phyloP scores from a whole-genome alignment of 305 asterid genomes.

The Withania somnifera region DNA sequence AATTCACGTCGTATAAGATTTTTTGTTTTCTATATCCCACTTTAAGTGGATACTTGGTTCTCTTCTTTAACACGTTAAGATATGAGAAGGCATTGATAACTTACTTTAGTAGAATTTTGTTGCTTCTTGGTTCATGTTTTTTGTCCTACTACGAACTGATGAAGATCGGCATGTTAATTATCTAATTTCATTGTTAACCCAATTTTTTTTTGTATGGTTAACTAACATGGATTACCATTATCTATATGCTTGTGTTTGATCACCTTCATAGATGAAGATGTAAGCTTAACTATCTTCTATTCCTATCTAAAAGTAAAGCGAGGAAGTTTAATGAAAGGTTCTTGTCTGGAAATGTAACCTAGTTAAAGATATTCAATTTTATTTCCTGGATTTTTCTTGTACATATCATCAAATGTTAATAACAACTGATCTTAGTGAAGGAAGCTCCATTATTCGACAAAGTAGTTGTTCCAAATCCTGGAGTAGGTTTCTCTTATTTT shows the following conservation, averaged over 20 bases:
- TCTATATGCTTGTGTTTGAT: slow-evolving; percentile 10
- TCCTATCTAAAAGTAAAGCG: background rate
- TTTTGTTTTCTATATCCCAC: background rate
- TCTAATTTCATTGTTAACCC: slow-evolving; percentile 8
- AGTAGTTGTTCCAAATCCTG: background rate
- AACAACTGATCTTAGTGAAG: background rate
- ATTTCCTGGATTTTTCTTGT: background rate
- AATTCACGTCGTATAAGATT: background rate
- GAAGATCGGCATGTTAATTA: background rate
- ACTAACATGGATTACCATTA: background rate
- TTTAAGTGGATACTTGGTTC: background rate
- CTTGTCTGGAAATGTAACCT: background rate
- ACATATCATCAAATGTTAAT: slow-evolving; percentile 1
- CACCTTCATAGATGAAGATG: slow-evolving; percentile 19
- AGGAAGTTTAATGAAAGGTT: background rate
- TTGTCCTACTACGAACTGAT: background rate
- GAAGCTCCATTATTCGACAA: background rate
- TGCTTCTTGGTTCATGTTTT: too few relatives aligned
- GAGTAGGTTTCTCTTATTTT: background rate
- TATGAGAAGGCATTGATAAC: background rate
- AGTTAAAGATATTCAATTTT: background rate
- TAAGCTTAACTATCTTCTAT: slow-evolving; percentile 9
- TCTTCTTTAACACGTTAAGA: background rate
- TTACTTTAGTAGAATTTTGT: too few relatives aligned
- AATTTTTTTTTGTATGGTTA: slow-evolving; percentile 18